Percentiles rank a stretch among this genome's conserved stretches.
These are phyloP conservation scores for Iberis amara DNA, from an alignment of 441 rosid species.

Conservation along the genomic window DNA sequence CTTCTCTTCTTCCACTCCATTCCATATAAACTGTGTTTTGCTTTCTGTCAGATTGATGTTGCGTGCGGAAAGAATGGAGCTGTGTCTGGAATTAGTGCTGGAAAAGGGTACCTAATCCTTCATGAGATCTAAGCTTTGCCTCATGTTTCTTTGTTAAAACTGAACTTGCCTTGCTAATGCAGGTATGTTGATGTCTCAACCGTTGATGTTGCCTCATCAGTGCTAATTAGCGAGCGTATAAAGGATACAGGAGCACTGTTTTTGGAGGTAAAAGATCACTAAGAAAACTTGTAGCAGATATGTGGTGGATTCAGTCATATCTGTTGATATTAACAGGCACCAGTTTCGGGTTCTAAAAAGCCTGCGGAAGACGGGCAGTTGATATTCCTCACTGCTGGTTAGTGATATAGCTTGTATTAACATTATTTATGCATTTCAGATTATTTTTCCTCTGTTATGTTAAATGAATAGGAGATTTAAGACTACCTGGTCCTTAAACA, in stretches of 20 bases:
- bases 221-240: slow-evolving; percentile 48
- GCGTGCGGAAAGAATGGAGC: slow-evolving; percentile 87
- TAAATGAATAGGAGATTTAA: background rate
- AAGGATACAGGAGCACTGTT: slow-evolving; percentile 67
- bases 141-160: background rate
- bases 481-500: slow-evolving; percentile 27
- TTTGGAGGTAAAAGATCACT: slow-evolving; percentile 57
- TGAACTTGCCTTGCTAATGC: slow-evolving; percentile 20
- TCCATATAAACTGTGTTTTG: slow-evolving; percentile 24
- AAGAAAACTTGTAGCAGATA: slow-evolving; percentile 6
- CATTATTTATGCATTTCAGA: background rate
- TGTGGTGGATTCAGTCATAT: slow-evolving; percentile 1
- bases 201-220: slow-evolving; percentile 75
- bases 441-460: background rate
- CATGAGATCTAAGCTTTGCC: background rate
- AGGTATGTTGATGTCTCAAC: slow-evolving; percentile 92
- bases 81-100: slow-evolving; percentile 59
- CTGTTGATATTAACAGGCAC: slow-evolving; percentile 47
- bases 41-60: slow-evolving; percentile 60
- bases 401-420: background rate
- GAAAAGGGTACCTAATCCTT: slow-evolving; percentile 68
- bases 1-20: slow-evolving; percentile 13
- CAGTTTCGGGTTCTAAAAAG: slow-evolving; percentile 93
- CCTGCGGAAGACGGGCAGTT: slow-evolving; percentile 93
- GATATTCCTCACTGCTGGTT: slow-evolving; percentile 89